Base-by-base conservation (phyloP, 1,284 basidiomycete species). In the Calocybe gambosa region DNA sequence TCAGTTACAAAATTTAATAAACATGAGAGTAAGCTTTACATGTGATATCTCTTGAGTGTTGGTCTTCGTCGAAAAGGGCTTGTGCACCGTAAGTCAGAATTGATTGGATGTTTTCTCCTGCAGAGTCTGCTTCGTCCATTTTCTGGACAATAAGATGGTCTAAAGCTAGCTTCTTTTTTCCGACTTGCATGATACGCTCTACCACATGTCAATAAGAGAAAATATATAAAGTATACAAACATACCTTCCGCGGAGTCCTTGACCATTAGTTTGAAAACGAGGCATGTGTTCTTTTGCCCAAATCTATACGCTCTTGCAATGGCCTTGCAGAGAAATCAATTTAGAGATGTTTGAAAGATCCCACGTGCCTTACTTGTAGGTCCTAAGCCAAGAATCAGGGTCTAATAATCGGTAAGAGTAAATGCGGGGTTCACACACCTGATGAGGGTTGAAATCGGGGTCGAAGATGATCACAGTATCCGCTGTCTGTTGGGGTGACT, bases 391-490 rank as follows among this genome's bases (percentile, higher is more conserved):
- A 42, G 39, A 45, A n/a, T 47, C 23, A 41, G 50, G n/a, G 29
- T 46, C 9, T 49, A 31, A 19, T 25, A 8, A 19, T 18, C 15
- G 18, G 28, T 15, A 33, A 50, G 43, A 25, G 21, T 4, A 21
- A 31, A 41, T 39, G 39, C n/a, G 12, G 3, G 36, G 25, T 15
- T n/a, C n/a, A 63, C 71, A 26, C 46, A 82, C 88, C 67, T 89
- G 85, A 65, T 95, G 93, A 12, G 93, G 93, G 58, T 97, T 97
- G 66, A 93, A 97, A 68, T 97, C 93, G 0, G 89, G 88, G 59
- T 94, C 93, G 56, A 83, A 87, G 42, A 97, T 83, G 49, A 98
- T 93, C 38, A 97, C 93, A 1, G 89, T 93, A 57, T 94, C 90
- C 28, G 92, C 91, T 47, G 70, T 85, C 77, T 75, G 41, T 16